Evolutionary conservation across 1,284 basidiomycete species (phyloP).

Genomic region (Sporisorium graminicola): DNA sequence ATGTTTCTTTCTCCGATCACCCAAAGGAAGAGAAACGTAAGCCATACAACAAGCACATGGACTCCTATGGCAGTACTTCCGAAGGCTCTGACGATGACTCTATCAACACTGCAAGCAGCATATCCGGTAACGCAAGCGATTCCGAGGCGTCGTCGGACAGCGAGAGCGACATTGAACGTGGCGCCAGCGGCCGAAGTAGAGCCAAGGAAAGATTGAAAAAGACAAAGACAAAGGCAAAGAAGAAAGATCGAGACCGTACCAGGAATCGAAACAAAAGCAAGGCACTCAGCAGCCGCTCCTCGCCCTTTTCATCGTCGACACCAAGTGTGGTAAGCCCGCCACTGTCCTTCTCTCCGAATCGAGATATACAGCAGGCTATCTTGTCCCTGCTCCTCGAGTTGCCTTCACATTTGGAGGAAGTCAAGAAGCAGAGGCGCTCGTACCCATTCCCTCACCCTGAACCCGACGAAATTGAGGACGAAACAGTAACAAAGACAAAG

Average conservation of each 20-base stretch:
- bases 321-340: background rate
- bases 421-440: background rate
- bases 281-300: background rate
- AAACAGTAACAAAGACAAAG: background rate
- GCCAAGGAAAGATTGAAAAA: background rate
- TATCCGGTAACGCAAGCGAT: background rate
- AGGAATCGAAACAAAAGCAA: background rate
- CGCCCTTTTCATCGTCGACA: background rate
- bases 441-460: background rate
- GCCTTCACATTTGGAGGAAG: background rate
- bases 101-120: background rate
- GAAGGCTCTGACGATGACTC: background rate
- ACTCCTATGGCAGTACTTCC: background rate
- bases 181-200: too few species aligned
- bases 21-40: background rate
- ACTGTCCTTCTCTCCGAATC: background rate
- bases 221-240: background rate
- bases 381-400: constrained; percentile 2
- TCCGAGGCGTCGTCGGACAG: background rate
- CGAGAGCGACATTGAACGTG: background rate
- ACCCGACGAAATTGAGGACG: background rate
- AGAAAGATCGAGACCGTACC: background rate
- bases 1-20: background rate
- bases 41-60: background rate
- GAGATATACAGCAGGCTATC: constrained; percentile 3